A percentile compares a stretch with the other conserved stretches of the same genome.
Conservation (phyloP, 2,329 filamentous ascomycete species). For the Exserohilum rostratum region DNA sequence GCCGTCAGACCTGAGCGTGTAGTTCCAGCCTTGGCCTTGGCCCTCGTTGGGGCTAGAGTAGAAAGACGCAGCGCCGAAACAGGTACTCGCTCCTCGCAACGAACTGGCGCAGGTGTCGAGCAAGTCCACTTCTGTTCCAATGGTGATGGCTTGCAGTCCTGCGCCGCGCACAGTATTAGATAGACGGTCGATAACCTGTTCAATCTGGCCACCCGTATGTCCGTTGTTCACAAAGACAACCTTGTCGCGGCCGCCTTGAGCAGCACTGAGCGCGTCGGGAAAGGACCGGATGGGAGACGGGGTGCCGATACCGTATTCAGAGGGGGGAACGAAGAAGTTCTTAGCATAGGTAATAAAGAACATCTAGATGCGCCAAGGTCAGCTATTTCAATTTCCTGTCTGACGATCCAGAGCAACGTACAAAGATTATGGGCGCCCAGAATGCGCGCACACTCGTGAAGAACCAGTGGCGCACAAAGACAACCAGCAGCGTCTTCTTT, state of each 20-base stretch:
- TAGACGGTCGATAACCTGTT: constrained; percentile 70
- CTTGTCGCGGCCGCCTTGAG: constrained; percentile 66
- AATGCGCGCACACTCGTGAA: constrained; percentile 63
- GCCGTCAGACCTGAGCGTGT: constrained; percentile 79
- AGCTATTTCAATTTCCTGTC: constrained; percentile 3
- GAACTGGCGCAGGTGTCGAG: constrained; percentile 64
- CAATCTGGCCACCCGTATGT: constrained; percentile 69
- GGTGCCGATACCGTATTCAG: constrained; percentile 73
- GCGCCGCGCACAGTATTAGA: constrained; percentile 62
- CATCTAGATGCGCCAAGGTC: constrained; percentile 39
- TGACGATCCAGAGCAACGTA: constrained; percentile 21
- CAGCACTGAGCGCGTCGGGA: constrained; percentile 64
- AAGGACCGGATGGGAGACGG: constrained; percentile 68
- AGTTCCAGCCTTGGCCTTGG: constrained; percentile 75
- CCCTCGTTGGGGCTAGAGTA: constrained; percentile 77
- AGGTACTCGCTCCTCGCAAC: constrained; percentile 67
- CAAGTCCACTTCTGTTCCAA: constrained; percentile 64
- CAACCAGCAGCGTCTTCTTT: constrained; percentile 63
- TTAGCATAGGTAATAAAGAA: constrained; percentile 69
- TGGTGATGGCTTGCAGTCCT: constrained; percentile 62
- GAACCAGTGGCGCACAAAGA: constrained; percentile 60
- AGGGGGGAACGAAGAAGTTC: constrained; percentile 81
- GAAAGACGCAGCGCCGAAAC: constrained; percentile 77
- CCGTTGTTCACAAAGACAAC: constrained; percentile 82
- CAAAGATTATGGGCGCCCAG: constrained; percentile 61